Evolutionary conservation across 2,329 filamentous ascomycete species (phyloP), one percentile per base, ranked within the genome.

Genomic region (Microdochium nivale): DNA sequence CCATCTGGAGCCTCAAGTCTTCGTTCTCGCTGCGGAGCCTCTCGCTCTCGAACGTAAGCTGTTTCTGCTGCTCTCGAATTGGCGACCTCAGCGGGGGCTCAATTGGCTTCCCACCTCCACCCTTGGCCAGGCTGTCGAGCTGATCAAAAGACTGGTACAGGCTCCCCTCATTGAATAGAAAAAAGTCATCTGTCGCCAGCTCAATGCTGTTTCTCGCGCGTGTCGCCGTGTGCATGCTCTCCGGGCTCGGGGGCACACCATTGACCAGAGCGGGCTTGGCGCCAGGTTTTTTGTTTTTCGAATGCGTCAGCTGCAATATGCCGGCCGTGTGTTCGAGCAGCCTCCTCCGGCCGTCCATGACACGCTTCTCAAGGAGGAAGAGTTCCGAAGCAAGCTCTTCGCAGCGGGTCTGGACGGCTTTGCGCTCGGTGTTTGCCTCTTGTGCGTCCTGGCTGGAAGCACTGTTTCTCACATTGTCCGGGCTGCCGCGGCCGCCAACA

Each of bases 241-340:
- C 87, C 8, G 87, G 86, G 60, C 86, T 90, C 51, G 86, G 83
- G 5, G 86, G 87, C 55, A 88, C 81, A 21, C 79, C 81, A 52
- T 79, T 79, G 40, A 73, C 64, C 7, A 70, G 62, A 47, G 71
- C 69, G 1, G 66, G 65, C 32, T 66, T 68, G 2, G 71, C 67
- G 14, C 69, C 69, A 49, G 74, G 70, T 8, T 72, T 66, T 3
- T 70, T 60, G 51, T 72, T 72, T 58, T 86, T 87, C 68, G 40
- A 44, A 23, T 97, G 91, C 9, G 91, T 95, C 67, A 95, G 80
- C 64, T 96, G 90, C 51, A 99, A 73, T 37, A 99, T 88, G 46
- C 89, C 92, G 14, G 94, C 91, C 0, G 92, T 97, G 66, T 99
- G 94, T 66, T 92, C 84, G 49, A 97, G 73, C 46, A 99, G 72